Evolutionary conservation across 345 rosid genomes (phyloP).

Genomic region (Clausena lansium): DNA sequence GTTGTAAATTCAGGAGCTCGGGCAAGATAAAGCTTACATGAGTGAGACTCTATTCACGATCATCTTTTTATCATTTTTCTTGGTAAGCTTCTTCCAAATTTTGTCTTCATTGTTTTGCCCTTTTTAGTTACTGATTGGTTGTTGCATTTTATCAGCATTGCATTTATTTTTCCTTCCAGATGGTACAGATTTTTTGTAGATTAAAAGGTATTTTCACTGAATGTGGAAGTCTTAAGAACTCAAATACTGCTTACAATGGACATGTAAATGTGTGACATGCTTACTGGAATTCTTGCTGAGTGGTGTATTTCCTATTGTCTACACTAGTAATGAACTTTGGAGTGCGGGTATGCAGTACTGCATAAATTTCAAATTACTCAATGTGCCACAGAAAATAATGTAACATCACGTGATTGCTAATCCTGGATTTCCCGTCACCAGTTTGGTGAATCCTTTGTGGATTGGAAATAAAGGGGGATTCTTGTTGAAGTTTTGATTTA

Average conservation of each 20-base stretch:
- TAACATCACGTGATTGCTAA: background rate
- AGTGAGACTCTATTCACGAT: constrained; percentile 79
- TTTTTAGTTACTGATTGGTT: background rate
- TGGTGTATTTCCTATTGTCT: background rate
- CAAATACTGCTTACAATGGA: background rate
- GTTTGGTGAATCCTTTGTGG: background rate
- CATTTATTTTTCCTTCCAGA: constrained; percentile 5
- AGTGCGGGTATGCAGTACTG: background rate
- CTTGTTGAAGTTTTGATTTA: background rate
- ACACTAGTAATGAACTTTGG: background rate
- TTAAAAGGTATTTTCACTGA: background rate
- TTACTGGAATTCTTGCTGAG: background rate
- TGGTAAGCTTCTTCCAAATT: constrained; percentile 51
- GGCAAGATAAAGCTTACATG: constrained; percentile 86
- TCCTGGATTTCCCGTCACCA: background rate
- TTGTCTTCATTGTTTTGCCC: constrained; percentile 3
- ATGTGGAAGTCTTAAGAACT: background rate
- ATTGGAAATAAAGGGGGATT: background rate
- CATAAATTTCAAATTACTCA: background rate
- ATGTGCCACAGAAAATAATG: background rate
- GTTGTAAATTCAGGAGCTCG: constrained; percentile 67
- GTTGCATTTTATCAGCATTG: background rate
- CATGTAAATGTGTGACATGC: background rate
- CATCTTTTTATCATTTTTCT: constrained; percentile 62
- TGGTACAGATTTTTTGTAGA: background rate